Evolutionary conservation across 257 asterid species (phyloP).

Genomic region (Agastache rugosa): DNA sequence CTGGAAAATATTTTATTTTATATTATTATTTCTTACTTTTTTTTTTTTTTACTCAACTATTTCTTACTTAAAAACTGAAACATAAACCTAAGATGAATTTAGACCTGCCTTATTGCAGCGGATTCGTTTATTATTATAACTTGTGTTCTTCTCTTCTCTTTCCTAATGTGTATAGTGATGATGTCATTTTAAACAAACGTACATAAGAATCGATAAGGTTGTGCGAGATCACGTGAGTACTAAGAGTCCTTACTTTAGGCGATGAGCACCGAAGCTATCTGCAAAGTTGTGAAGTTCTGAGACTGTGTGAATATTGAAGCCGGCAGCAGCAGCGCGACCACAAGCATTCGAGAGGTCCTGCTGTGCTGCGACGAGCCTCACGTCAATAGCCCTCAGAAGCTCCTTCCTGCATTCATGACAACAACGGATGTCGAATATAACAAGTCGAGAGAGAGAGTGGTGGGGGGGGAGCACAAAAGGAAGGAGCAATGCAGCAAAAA

Average conservation of each 20-base stretch:
- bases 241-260: conserved; percentile 67
- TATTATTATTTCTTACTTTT: too few relatives aligned
- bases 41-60: too few relatives aligned
- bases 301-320: conserved; percentile 70
- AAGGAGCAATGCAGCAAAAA: not conserved
- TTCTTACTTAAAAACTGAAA: too few relatives aligned
- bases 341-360: conserved; percentile 79
- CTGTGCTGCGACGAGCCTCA: conserved; percentile 77
- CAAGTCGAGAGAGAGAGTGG: not conserved
- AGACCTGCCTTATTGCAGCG: not conserved
- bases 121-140: not conserved
- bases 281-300: conserved; percentile 85
- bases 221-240: not conserved
- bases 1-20: not conserved
- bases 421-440: conserved; percentile 9
- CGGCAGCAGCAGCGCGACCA: conserved; percentile 85
- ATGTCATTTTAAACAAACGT: not conserved
- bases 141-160: not conserved
- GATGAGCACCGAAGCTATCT: conserved; percentile 76
- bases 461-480: not conserved
- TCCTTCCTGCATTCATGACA: conserved; percentile 69
- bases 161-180: not conserved
- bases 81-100: not conserved
- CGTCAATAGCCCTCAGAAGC: conserved; percentile 88
- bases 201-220: not conserved